Base-by-base conservation (phyloP, 1,139 yeast genomes). In the Suhomyces choctaworum region DNA sequence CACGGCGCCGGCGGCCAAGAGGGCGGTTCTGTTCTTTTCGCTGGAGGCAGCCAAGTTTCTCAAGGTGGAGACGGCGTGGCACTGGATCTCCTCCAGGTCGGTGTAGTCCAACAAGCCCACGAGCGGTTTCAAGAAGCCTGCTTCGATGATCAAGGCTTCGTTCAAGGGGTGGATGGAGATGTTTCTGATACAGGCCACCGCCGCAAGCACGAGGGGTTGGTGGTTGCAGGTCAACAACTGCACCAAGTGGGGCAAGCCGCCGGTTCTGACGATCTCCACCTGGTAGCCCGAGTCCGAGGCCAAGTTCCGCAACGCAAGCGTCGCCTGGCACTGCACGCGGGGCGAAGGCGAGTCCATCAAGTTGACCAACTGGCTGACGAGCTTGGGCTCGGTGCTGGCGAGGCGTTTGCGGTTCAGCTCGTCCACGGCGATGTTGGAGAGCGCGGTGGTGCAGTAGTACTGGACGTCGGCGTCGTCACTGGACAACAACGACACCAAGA, bases 301-400 rank as follows among this genome's bases (percentile, higher is more conserved):
- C 55, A 92, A 76, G 57, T 92, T 92, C 65, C 99, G 78, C 51
- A 92, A 73, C 2, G 97, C 98, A 44, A 92, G 72, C 5, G 98
- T 95, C 0, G 98, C 97, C 66, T 92, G 99, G 62, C 99, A 92
- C 64, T 92, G 97, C 22, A 92, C 97, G 50, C 97, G 76, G 22
- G 97, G 95, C 22, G 92, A 80, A 15, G 83, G 82, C 3, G 95
- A 85, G 57, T 88, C 95, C 98, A 94, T 92, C 46, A 92, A 73
- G 46, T 78, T 78, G 25, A 94, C 97, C 48, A 92, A 74, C 58
- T 89, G 94, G 42, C 83, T 70, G 5, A 92, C 97, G 45, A 92
- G 73, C 52, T 89, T 83, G n/a, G 97, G 97, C 64, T 92, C 97
- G 3, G 96, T 86, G 42, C 87, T 82, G 4, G 97, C 81, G 48